Percentiles rank a stretch among this genome's conserved stretches.
These are phyloP conservation scores for Raphanus hybrid DNA, from an alignment of 441 rosid genomes.

Conservation along the genomic window DNA sequence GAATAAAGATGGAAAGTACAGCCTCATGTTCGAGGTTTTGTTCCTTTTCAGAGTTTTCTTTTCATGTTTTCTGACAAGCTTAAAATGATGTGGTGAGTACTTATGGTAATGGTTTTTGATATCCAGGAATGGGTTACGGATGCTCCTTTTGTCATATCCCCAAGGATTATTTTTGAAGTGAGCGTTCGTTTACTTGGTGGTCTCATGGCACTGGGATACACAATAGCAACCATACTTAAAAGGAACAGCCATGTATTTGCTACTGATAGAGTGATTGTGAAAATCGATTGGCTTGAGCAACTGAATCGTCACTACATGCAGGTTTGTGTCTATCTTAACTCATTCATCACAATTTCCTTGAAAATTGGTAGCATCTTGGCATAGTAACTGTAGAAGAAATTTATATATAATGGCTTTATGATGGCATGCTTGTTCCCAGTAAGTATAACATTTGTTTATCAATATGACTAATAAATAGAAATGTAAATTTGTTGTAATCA, in stretches of 20 bases:
- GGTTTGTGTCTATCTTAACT: constrained; percentile 51
- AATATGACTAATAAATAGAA: background rate
- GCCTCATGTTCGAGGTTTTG: constrained; percentile 98
- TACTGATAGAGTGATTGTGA: constrained; percentile 76
- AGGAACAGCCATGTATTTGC: constrained; percentile 77
- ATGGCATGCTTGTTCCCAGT: constrained; percentile 7
- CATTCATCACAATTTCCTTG: constrained; percentile 3
- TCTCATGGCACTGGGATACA: too few relatives aligned
- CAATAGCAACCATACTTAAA: too few relatives aligned
- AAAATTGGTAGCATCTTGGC: background rate
- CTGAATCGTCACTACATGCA: constrained; percentile 88
- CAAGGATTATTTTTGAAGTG: too few relatives aligned
- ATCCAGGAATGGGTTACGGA: too few relatives aligned
- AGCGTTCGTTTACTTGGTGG: too few relatives aligned
- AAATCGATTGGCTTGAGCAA: constrained; percentile 96
- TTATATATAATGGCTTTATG: constrained; percentile 8
- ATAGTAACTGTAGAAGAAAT: background rate
- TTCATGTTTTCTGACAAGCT: background rate
- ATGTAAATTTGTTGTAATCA: constrained; percentile 25
- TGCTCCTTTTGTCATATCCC: too few relatives aligned
- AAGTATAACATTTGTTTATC: background rate
- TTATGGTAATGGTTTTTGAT: too few relatives aligned
- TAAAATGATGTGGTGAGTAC: too few relatives aligned
- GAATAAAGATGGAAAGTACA: constrained; percentile 81
- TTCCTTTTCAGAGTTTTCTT: constrained; percentile 34